Conservation (phyloP, 768 basidiomycete genomes). For the Fistulinella prunicolor region DNA sequence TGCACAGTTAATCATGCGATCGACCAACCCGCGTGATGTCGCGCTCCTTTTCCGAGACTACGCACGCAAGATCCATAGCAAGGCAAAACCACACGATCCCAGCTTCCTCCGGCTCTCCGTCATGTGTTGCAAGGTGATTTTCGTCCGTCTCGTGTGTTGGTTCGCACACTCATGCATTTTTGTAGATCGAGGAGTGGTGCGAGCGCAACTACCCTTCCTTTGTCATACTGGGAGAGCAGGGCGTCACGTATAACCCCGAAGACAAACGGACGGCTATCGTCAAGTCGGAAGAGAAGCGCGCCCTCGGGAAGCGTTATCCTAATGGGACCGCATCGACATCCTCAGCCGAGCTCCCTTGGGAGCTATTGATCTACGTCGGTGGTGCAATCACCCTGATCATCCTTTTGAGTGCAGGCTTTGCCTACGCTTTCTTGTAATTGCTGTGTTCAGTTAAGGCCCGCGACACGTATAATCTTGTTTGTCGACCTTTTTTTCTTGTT, state of each 20-base stretch:
- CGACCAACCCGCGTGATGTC: constrained; percentile 90
- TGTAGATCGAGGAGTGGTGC: constrained; percentile 87
- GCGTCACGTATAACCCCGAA: constrained; percentile 39
- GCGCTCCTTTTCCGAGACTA: constrained; percentile 84
- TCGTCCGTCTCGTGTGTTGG: background rate
- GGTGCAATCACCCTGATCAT: constrained; percentile 29
- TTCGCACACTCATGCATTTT: constrained; percentile 9
- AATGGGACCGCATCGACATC: constrained; percentile 1
- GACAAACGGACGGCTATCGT: constrained; percentile 60
- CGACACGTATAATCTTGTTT: no score
- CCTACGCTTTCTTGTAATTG: constrained; percentile 25
- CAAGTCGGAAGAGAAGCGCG: constrained; percentile 42
- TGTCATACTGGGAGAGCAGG: constrained; percentile 38
- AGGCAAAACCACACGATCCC: constrained; percentile 77
- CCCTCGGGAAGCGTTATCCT: constrained; percentile 27
- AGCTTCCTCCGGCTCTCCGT: constrained; percentile 81
- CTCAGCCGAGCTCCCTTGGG: constrained; percentile 25
- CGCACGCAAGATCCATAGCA: constrained; percentile 78
- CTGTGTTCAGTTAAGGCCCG: background rate
- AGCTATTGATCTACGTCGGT: constrained; percentile 29
- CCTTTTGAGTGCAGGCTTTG: constrained; percentile 19
- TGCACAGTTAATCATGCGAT: constrained; percentile 81
- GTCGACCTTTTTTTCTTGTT: no score
- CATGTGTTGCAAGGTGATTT: constrained; percentile 74
- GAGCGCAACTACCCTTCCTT: constrained; percentile 95